Evolutionary conservation across 352 stramenopile species (phyloP), one percentile per base, ranked within the genome.

Genomic region (Thalassiosira mediterranea): DNA sequence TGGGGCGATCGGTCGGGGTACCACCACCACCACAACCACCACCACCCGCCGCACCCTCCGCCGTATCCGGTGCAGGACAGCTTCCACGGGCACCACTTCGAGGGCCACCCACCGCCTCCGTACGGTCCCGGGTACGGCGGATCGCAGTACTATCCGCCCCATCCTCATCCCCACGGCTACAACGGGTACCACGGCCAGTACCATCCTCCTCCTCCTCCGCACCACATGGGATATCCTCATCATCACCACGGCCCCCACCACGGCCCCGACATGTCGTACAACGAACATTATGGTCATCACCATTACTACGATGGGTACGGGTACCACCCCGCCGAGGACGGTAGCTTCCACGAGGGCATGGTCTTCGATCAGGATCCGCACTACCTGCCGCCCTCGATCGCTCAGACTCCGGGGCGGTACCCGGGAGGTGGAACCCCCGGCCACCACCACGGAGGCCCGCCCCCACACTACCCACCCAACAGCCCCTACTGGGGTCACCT

Each of bases 401-500:
- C 60, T 26, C 49, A 71, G 65, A 77, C 73, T 17, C 73, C 73
- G 0, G 60, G 44, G 21, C 46, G 61, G 42, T 82, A 82, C 44
- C 23, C 49, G 23, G 69, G 42, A 11, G 23, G 49, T 47, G 52
- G 60, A 3, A 29, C 48, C 21, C 46, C 68, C 21, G 44, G 31
- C 4, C 72, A 65, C 7, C 70, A 71, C 52, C 34, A n/a, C n/a
- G n/a, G n/a, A n/a, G 34, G 34, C 42, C 42, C 42, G 17, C 42
- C 10, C 7, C 42, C 42, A 51, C 34, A 42, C 34, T 56, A 67
- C 40, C 54, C 53, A n/a, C 73, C 62, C 37, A 34, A 47, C 13
- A 82, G 73, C 31, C 65, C 66, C n/a, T 72, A 82, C 38, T 82
- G 73, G 73, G 48, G 48, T 49, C 73, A 82, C 51, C 60, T 77